Conservation (phyloP, 805 yeast species). For the Candida pseudofarinosa region DNA sequence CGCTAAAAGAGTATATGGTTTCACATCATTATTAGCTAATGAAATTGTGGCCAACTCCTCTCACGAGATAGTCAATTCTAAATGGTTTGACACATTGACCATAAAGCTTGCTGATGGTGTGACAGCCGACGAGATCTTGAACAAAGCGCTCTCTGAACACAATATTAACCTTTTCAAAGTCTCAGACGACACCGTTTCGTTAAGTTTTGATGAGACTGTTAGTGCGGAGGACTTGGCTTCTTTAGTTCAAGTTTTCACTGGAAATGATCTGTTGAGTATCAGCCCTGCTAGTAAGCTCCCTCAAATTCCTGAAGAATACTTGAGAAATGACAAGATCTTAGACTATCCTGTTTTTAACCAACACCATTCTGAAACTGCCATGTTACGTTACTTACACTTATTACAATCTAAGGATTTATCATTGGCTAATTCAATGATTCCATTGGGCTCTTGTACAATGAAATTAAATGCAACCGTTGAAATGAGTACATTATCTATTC, state of each 20-base stretch:
- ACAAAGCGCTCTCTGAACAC: constrained; percentile 52
- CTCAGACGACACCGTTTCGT: constrained; percentile 53
- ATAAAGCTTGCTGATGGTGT: constrained; percentile 46
- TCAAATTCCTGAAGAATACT: constrained; percentile 43
- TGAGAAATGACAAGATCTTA: constrained; percentile 58
- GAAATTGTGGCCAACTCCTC: constrained; percentile 32
- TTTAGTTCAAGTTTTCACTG: constrained; percentile 60
- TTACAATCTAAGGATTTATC: constrained; percentile 87
- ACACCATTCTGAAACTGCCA: constrained; percentile 91
- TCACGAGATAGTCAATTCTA: constrained; percentile 52
- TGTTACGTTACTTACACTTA: constrained; percentile 83
- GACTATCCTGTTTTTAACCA: constrained; percentile 75
- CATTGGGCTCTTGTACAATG: constrained; percentile 98
- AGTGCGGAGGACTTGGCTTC: constrained; percentile 54
- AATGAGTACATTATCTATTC: constrained; percentile 93
- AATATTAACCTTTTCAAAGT: constrained; percentile 77
- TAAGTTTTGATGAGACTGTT: constrained; percentile 91
- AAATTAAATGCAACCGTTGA: constrained; percentile 92
- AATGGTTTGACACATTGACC: constrained; percentile 87
- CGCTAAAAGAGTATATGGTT: constrained; percentile 70
- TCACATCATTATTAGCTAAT: constrained; percentile 67
- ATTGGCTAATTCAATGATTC: constrained; percentile 93
- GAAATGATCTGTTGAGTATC: constrained; percentile 14
- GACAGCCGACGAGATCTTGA: constrained; percentile 53
- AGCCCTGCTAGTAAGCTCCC: constrained; percentile 36